These are phyloP conservation scores for Phytophthora macrochlamydospora DNA, from an alignment of 352 stramenopile genomes.

Conservation along the genomic window DNA sequence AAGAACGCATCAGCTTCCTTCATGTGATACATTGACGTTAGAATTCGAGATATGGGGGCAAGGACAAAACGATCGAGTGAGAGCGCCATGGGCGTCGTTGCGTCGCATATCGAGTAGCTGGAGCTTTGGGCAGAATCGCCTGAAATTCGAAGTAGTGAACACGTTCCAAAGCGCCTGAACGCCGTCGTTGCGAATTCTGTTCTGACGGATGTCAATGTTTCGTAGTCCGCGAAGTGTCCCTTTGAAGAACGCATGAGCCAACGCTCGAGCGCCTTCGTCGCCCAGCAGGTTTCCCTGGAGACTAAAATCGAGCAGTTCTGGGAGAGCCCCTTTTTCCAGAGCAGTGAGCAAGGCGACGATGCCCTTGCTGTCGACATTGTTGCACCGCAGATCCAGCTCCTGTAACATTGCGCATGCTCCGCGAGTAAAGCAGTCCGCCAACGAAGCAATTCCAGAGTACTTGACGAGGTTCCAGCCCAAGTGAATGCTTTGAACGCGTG, in stretches of 20 bases:
- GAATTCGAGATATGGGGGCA: constrained; percentile 63
- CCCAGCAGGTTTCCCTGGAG: constrained; percentile 66
- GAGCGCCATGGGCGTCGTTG: constrained; percentile 53
- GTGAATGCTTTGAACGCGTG: constrained; percentile 55
- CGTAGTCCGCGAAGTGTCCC: constrained; percentile 49
- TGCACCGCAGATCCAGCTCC: constrained; percentile 68
- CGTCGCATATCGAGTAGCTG: constrained; percentile 68
- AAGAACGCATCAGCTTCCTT: constrained; percentile 71
- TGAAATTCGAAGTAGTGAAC: constrained; percentile 58
- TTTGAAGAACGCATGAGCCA: constrained; percentile 62
- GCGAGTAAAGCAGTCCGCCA: constrained; percentile 59
- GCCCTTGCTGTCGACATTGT: constrained; percentile 55
- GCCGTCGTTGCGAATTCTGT: constrained; percentile 66
- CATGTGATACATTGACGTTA: constrained; percentile 49
- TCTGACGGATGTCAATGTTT: constrained; percentile 65
- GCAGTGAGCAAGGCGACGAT: constrained; percentile 42
- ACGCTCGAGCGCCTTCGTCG: constrained; percentile 57
- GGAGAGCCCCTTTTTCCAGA: constrained; percentile 57
- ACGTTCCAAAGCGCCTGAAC: constrained; percentile 71
- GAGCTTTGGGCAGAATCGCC: constrained; percentile 60
- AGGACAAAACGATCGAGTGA: constrained; percentile 60
- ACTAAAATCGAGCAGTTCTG: constrained; percentile 54
- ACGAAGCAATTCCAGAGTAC: constrained; percentile 49
- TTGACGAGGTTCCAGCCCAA: constrained; percentile 78
- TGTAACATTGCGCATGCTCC: constrained; percentile 60